phyloP scores from a whole-genome alignment of 176 grass and related monocot species.

The Juncus inflexus region DNA sequence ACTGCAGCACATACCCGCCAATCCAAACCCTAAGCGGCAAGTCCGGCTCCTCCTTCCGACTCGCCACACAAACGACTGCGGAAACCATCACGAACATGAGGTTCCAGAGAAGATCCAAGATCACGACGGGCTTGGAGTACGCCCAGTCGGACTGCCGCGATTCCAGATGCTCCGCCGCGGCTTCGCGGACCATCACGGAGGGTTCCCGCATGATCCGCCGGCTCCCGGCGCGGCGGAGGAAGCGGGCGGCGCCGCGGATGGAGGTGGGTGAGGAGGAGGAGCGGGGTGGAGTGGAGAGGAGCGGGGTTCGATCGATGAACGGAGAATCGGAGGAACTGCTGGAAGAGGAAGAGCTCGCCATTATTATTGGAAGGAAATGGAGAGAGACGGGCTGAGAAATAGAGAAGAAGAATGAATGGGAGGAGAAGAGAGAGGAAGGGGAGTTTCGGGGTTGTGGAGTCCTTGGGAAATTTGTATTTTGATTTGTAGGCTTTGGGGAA shows the following conservation, averaged over 20 bases:
- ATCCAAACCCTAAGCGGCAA: constrained; percentile 55
- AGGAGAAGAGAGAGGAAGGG: neutral
- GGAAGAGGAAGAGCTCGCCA: constrained; percentile 41
- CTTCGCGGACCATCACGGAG: constrained; percentile 61
- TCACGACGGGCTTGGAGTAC: constrained; percentile 79
- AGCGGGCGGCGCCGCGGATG: constrained; percentile 60
- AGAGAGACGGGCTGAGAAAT: neutral
- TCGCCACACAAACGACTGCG: constrained; percentile 41
- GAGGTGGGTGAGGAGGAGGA: neutral
- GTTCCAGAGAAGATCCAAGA: constrained; percentile 82
- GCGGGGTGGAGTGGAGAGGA: constrained; percentile 13
- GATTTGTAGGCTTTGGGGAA: no score
- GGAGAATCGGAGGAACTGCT: constrained; percentile 19
- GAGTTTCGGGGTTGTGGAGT: neutral
- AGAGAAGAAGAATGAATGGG: constrained; percentile 2
- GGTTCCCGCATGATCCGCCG: constrained; percentile 70
- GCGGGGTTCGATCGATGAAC: constrained; percentile 21
- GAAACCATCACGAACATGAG: constrained; percentile 59
- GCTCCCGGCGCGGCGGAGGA: constrained; percentile 62
- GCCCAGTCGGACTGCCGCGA: constrained; percentile 74
- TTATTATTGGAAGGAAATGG: constrained; percentile 25
- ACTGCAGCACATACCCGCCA: constrained; percentile 52
- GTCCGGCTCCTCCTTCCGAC: constrained; percentile 32
- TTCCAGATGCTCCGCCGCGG: constrained; percentile 65
- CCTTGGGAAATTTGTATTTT: no score